Conservation (phyloP, 2,329 filamentous ascomycete genomes). For the Colletotrichum lindemuthianum region DNA sequence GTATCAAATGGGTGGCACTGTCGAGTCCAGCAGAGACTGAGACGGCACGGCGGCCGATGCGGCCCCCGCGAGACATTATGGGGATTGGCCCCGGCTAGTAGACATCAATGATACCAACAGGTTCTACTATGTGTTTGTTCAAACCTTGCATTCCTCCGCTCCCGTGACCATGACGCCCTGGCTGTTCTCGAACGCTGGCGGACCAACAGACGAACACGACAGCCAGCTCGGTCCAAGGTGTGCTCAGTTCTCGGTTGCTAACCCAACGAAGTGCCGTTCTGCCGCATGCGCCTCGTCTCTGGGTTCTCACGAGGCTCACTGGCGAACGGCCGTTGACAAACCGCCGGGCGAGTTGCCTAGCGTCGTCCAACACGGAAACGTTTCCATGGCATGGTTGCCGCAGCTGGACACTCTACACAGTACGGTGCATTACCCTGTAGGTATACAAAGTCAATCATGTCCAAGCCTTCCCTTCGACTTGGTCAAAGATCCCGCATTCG, state of each 20-base stretch:
- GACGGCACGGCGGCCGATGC: constrained; percentile 13
- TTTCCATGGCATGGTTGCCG: too few species aligned
- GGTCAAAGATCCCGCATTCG: too few species aligned
- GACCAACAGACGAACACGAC: neutral
- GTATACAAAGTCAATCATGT: too few species aligned
- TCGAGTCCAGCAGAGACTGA: constrained; percentile 1
- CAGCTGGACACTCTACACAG: too few species aligned
- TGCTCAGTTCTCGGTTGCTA: constrained; percentile 3
- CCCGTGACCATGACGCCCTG: constrained; percentile 1
- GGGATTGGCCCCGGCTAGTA: constrained; percentile 23
- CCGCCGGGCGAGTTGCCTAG: too few species aligned
- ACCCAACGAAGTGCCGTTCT: neutral
- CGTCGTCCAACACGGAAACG: too few species aligned
- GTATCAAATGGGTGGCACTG: constrained; percentile 26
- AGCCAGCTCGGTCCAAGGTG: neutral
- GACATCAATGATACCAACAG: constrained; percentile 33
- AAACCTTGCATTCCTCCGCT: neutral
- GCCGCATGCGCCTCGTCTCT: constrained; percentile 4
- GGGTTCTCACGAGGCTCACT: neutral
- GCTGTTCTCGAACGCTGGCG: neutral
- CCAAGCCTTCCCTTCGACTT: too few species aligned
- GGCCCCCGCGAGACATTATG: constrained; percentile 15
- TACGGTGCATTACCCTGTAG: too few species aligned
- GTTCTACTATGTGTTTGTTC: constrained; percentile 14
- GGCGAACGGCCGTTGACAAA: neutral